Conservation (phyloP, 345 rosid species). For the Boechera divaricarpa region DNA sequence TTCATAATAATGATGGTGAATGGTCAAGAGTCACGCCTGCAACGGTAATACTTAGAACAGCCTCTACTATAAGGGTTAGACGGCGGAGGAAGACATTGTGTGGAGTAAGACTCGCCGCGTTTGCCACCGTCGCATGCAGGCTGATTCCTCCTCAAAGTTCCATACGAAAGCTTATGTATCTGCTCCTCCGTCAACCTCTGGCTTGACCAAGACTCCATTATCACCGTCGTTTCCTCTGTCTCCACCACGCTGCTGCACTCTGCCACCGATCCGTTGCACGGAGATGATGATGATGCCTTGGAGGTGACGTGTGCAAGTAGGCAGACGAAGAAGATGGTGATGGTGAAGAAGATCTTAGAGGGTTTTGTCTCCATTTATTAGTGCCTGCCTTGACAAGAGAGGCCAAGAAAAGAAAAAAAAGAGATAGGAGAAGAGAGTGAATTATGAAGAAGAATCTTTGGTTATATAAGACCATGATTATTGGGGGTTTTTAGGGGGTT, state of each 20-base stretch:
- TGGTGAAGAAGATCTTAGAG: constrained; percentile 31
- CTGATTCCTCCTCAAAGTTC: constrained; percentile 60
- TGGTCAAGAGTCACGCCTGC: constrained; percentile 51
- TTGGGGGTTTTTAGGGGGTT: no score
- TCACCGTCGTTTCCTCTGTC: constrained; percentile 41
- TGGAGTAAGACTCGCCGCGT: constrained; percentile 59
- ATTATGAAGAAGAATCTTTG: constrained; percentile 19
- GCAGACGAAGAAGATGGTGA: constrained; percentile 26
- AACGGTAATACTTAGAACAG: constrained; percentile 63
- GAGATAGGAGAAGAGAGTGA: constrained; percentile 10
- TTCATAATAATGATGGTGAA: not conserved
- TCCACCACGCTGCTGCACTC: constrained; percentile 47
- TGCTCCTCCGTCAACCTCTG: constrained; percentile 53
- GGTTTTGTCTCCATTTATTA: constrained; percentile 40
- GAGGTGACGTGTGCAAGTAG: constrained; percentile 23
- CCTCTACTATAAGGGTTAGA: constrained; percentile 61
- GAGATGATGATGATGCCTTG: constrained; percentile 30
- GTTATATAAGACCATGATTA: not conserved
- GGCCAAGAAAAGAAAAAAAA: not conserved
- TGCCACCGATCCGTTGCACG: constrained; percentile 55
- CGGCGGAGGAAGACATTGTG: constrained; percentile 59
- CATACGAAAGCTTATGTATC: constrained; percentile 57
- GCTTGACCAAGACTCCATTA: constrained; percentile 62
- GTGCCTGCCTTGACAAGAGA: not conserved
- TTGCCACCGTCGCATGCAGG: constrained; percentile 61